Percentiles rank a stretch among this genome's conserved stretches.
Evolutionary conservation across 169 alveolate genomes (phyloP).

Genomic region (Amoebophrya sp.): DNA sequence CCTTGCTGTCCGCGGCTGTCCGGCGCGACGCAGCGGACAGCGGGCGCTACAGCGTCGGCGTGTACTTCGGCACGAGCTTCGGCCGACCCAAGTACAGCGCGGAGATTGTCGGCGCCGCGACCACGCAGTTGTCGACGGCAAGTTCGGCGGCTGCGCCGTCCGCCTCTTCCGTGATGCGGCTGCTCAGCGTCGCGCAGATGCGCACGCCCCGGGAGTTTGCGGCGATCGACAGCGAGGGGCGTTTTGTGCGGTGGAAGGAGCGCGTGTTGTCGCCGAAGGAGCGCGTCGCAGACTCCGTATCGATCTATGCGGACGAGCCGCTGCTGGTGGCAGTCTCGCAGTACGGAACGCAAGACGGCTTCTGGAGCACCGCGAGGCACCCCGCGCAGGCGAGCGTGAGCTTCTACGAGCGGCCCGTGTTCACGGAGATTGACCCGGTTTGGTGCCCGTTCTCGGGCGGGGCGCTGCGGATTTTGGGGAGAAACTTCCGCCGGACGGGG

Average conservation of each 20-base stretch:
- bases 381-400: neutral
- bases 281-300: neutral
- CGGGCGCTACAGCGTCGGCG: neutral
- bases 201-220: neutral
- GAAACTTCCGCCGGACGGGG: neutral
- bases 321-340: neutral
- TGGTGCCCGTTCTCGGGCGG: neutral
- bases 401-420: neutral
- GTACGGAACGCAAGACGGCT: neutral
- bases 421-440: neutral
- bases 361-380: neutral
- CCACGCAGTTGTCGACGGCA: neutral
- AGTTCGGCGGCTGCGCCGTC: neutral
- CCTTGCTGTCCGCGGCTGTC: too few species aligned
- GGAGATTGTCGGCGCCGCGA: neutral
- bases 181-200: neutral
- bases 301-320: neutral
- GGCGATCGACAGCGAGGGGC: neutral
- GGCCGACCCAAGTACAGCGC: neutral
- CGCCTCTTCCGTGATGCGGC: neutral
- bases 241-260: neutral
- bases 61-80: neutral
- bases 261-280: neutral
- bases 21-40: too few species aligned
- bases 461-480: neutral